Base-by-base conservation (phyloP, 148 eudicot genomes). In the Fagopyrum tataricum region DNA sequence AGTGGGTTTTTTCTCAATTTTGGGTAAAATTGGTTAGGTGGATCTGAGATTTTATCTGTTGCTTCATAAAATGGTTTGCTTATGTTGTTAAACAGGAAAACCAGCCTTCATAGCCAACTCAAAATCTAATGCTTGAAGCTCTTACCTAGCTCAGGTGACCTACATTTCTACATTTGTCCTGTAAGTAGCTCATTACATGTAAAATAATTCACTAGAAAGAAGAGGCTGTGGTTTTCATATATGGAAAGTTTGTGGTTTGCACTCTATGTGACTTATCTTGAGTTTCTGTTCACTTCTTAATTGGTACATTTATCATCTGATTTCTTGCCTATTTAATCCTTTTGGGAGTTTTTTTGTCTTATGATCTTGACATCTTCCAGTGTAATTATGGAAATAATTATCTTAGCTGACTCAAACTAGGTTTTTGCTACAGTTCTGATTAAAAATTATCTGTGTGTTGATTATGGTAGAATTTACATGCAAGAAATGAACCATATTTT, bases 311-410 rank as follows among this genome's bases (percentile, higher is more conserved):
- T 15, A 64, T 37, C 15, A 31, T 37, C 43, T 64, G 70, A 58
- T 69, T 68, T 42, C n/a, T 69, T 76, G 37, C 41, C 14, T 24
- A 55, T 4, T 75, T 67, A 24, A 47, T 39, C 59, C n/a, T 49
- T 52, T 21, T 13, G 44, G 20, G 67, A 15, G 6, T 21, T 1
- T 49, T 23, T 59, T 14, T n/a, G n/a, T n/a, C 26, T 59, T 59
- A 1, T 59, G 40, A 59, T 24, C 40, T n/a, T 69, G 47, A 42
- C 23, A 13, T 43, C 18, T 46, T 23, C 13, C 48, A 6, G 39
- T 43, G 72, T 14, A 18, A 42, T 69, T 18, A 44, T 23, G 73
- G 42, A 71, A 31, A 31, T 41, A 71, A 47, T 24, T 53, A 71
- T 46, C 24, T 46, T 71, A 2, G 21, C 10, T 69, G 71, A 15